phyloP scores from a whole-genome alignment of 176 grass and related monocot genomes.

The Carex myosuroides region DNA sequence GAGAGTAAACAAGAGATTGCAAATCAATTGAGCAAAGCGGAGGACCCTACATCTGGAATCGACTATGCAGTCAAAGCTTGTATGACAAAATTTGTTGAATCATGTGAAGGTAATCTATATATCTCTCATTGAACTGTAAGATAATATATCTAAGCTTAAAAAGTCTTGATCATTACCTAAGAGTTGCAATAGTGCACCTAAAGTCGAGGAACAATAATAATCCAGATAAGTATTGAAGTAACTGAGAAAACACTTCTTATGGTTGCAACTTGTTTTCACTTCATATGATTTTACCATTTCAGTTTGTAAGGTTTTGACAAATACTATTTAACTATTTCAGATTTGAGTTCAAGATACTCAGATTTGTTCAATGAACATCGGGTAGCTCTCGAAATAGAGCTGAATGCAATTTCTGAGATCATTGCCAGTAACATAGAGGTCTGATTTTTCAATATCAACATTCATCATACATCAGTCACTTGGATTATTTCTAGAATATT shows the following conservation, averaged over 20 bases:
- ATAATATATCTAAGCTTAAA: not conserved
- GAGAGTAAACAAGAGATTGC: constrained; percentile 2
- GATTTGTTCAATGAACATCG: constrained; percentile 9
- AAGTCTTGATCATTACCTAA: not conserved
- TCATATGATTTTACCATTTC: not conserved
- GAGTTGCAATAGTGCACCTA: not conserved
- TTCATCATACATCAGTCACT: not conserved
- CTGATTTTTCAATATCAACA: not conserved
- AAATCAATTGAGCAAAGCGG: constrained; percentile 12
- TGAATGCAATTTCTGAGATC: constrained; percentile 18
- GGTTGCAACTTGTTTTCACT: not conserved
- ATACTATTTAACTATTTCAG: not conserved
- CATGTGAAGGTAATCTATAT: constrained; percentile 2
- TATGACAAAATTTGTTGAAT: constrained; percentile 19
- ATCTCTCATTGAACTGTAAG: not conserved
- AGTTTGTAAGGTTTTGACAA: not conserved
- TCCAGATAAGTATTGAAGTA: not conserved
- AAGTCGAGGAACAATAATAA: not conserved
- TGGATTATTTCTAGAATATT: not conserved
- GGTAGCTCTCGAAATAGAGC: constrained; percentile 7
- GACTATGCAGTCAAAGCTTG: not conserved
- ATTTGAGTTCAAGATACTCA: constrained; percentile 4
- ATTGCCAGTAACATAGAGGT: constrained; percentile 22
- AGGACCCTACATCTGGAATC: not conserved
- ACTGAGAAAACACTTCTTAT: not conserved